Conservation (phyloP, 352 stramenopile species). For the Globisporangium nagaii region DNA sequence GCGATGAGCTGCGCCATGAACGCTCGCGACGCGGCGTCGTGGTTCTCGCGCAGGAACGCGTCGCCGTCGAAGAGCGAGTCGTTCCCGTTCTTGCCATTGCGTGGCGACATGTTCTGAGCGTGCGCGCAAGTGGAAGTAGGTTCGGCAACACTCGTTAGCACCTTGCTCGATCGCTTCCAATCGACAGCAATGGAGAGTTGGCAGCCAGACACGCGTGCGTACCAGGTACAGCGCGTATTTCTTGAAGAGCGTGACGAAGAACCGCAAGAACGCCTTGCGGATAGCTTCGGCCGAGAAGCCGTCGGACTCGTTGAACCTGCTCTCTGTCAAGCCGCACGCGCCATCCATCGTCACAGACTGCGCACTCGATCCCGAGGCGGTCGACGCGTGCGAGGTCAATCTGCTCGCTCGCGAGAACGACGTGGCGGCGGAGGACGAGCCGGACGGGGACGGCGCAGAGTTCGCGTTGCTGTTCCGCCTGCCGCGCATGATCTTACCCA, state of each 20-base stretch:
- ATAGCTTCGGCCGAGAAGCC: conserved; percentile 60
- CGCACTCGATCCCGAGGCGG: neutral
- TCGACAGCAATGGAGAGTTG: no score
- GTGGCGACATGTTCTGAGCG: conserved; percentile 19
- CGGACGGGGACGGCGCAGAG: conserved; percentile 24
- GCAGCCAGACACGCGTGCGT: no score
- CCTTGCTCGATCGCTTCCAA: no score
- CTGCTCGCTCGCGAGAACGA: conserved; percentile 12
- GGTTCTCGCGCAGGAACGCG: conserved; percentile 63
- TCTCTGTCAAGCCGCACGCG: conserved; percentile 47
- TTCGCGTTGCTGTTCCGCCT: conserved; percentile 43
- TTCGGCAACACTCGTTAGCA: no score
- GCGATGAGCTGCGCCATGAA: conserved; percentile 60
- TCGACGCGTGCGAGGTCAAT: neutral
- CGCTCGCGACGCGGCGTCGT: conserved; percentile 43
- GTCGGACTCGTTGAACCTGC: conserved; percentile 59
- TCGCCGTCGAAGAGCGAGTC: conserved; percentile 61
- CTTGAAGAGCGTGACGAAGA: conserved; percentile 78
- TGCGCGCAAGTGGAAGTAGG: neutral
- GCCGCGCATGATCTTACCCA: conserved; percentile 63
- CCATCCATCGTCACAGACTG: conserved; percentile 19
- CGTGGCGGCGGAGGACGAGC: conserved; percentile 14
- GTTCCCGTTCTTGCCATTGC: conserved; percentile 19
- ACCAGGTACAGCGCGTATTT: conserved; percentile 79
- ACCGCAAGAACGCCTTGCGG: conserved; percentile 73